These are phyloP conservation scores for Populus pruinosa DNA, from an alignment of 345 rosid genomes.

Conservation along the genomic window DNA sequence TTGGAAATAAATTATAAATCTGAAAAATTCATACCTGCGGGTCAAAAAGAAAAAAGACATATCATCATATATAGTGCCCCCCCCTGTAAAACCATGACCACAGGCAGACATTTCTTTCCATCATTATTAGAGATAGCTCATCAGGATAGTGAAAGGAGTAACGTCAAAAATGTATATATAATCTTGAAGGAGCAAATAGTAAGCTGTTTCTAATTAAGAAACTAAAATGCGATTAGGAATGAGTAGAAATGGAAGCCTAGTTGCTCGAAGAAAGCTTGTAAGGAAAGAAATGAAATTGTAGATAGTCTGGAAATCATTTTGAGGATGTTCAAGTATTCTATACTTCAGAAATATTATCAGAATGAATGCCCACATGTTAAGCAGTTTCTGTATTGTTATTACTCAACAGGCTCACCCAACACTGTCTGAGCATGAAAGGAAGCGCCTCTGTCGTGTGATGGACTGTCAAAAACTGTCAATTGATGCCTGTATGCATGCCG, in stretches of 20 bases:
- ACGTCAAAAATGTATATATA: neutral
- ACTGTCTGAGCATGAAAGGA: constrained; percentile 94
- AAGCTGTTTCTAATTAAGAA: neutral
- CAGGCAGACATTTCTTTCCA: neutral
- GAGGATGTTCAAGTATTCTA: neutral
- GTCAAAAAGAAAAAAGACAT: neutral
- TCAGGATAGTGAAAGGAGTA: neutral
- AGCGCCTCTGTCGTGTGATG: constrained; percentile 88
- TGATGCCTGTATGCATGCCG: constrained; percentile 97
- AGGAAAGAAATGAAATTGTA: neutral
- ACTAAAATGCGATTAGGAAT: neutral
- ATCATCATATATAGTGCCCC: neutral
- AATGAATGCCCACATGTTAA: neutral
- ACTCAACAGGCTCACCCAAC: constrained; percentile 82
- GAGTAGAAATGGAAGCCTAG: neutral
- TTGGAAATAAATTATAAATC: neutral
- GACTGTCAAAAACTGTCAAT: constrained; percentile 96
- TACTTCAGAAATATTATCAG: no score
- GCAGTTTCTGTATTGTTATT: neutral
- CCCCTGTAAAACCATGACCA: neutral
- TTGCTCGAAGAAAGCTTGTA: neutral
- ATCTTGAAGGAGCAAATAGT: neutral
- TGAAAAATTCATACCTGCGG: neutral
- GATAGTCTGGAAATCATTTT: neutral
- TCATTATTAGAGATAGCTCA: neutral